These are phyloP conservation scores for Xylogone sp. DNA, from an alignment of 2,329 filamentous ascomycete genomes.

Conservation along the genomic window DNA sequence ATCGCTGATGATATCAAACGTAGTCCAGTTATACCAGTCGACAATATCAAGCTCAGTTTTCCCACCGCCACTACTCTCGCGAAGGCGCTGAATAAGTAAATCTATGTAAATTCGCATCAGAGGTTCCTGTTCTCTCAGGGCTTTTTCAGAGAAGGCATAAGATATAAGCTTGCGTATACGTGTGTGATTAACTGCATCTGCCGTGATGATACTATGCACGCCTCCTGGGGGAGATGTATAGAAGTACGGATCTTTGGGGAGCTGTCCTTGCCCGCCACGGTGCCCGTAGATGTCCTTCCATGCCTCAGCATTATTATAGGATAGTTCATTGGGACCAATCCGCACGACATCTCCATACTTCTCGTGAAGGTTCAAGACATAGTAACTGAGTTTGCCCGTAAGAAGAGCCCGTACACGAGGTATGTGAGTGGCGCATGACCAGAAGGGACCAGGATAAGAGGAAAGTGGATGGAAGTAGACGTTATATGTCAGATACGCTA, in stretches of 20 bases:
- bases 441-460: constrained; percentile 22
- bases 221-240: constrained; percentile 28
- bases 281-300: constrained; percentile 29
- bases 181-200: constrained; percentile 27
- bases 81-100: background rate
- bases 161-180: constrained; percentile 30
- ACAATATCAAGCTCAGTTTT: constrained; percentile 13
- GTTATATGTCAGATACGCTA: no score
- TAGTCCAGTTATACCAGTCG: constrained; percentile 29
- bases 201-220: constrained; percentile 30
- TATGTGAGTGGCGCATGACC: constrained; percentile 16
- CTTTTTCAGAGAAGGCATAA: constrained; percentile 28
- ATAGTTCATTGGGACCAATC: constrained; percentile 28
- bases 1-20: constrained; percentile 35
- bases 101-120: constrained; percentile 27
- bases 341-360: constrained; percentile 25
- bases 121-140: constrained; percentile 31
- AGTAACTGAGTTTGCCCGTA: background rate
- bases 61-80: background rate
- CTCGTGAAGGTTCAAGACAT: constrained; percentile 10
- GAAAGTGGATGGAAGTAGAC: constrained; percentile 26
- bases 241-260: constrained; percentile 29
- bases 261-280: constrained; percentile 18
- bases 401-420: background rate
- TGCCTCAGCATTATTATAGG: constrained; percentile 25